Base-by-base conservation (phyloP, 257 asterid species). In the Gynochthodes officinalis region DNA sequence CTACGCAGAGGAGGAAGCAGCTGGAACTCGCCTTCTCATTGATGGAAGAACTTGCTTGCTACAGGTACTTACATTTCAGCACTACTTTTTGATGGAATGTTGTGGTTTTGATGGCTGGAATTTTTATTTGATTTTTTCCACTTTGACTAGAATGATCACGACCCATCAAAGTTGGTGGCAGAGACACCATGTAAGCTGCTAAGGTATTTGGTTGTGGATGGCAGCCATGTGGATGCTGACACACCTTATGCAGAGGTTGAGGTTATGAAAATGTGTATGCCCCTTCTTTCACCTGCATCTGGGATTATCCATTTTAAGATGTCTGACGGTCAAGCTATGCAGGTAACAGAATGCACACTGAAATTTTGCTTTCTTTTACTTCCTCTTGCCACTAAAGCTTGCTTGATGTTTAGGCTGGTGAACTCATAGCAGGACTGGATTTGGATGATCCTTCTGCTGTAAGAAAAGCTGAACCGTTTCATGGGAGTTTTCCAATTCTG, bases 261-360 rank as follows among this genome's bases (percentile, higher is more conserved):
- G 88, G 99, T 95, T 79, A 95, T 95, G 99, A 95, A 95, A 80
- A 95, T 95, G 99, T 95, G 99, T 79, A 95, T 95, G 99, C 99
- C 99, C 61, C 99, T 95, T 81, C 98, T 95, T 73, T 92, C 97
- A 61, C 99, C 99, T 72, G 93, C 99, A 66, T 92, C 98, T 13
- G 99, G 99, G 49, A 80, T 84, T 37, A 92, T 95, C 78, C 94
- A 81, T 73, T 89, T 92, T 75, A 77, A 78, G 79, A 75, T 95
- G 97, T 87, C 98, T 63, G 99, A 95, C 77, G 99, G 99, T 78
- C 99, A 92, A 90, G 88, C 99, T 30, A 95, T 95, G 99, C 98
- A 95, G 99, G 99, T 95, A 84, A 55, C 37, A 61, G n/a, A 71
- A 62, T 74, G 65, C 66, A 40, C 77, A 37, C 39, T 49, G 35